Evolutionary conservation across 139 green algal genomes (phyloP).

Genomic region (Chlorella ohadii): DNA sequence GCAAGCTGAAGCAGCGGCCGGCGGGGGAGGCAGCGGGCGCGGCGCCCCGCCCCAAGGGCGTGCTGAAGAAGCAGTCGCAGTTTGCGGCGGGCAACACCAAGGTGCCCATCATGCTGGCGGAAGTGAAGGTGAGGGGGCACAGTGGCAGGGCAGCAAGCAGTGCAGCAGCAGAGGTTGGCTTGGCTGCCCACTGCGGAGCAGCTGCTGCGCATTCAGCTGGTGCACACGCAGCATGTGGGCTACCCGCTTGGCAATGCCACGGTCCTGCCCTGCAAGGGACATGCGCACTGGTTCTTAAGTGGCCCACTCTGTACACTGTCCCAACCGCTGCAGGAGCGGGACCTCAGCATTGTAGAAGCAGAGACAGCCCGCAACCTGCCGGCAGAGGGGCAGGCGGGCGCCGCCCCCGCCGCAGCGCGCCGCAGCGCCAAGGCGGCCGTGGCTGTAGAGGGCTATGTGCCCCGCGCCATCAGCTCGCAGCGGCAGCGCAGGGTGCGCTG

Average conservation of each 20-base stretch:
- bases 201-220: too few relatives aligned
- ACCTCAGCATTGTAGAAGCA: slow-evolving; percentile 12
- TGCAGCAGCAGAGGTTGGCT: neutral
- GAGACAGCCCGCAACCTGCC: slow-evolving; percentile 8
- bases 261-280: too few relatives aligned
- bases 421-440: neutral
- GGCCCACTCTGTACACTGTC: too few relatives aligned
- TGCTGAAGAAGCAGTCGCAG: slow-evolving; percentile 36
- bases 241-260: too few relatives aligned
- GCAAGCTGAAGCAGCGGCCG: neutral
- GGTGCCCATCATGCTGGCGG: slow-evolving; percentile 45
- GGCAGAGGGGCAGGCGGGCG: neutral
- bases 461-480: slow-evolving; percentile 8
- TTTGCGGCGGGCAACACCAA: slow-evolving; percentile 40
- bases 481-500: slow-evolving; percentile 35
- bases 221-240: too few relatives aligned
- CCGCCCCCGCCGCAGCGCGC: neutral
- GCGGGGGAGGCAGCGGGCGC: too few relatives aligned
- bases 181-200: too few relatives aligned
- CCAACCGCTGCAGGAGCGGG: slow-evolving; percentile 15
- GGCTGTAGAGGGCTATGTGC: slow-evolving; percentile 49
- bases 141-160: neutral
- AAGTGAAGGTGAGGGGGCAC: slow-evolving; percentile 32
- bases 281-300: too few relatives aligned
- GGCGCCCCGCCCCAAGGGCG: slow-evolving; percentile 10